Base-by-base conservation (phyloP, 257 asterid species). In the Ilex aquifolium region DNA sequence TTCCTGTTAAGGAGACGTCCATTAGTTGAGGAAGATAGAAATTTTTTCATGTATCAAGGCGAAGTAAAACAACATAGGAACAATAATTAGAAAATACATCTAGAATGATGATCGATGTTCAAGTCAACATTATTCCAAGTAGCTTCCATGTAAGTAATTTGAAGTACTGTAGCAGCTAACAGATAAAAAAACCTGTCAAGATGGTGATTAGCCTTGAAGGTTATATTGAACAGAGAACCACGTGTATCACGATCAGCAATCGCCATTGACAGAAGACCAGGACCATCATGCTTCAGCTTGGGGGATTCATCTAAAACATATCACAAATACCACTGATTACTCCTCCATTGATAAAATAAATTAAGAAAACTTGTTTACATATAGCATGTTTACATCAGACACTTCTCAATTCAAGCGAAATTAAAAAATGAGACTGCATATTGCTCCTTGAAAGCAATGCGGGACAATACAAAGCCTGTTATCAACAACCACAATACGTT, bases 261-360 rank as follows among this genome's bases (percentile, higher is more conserved):
- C 9, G 91, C 86, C 97, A 93, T 93, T 29, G 99, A 84, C 59
- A 93, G 79, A 70, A 93, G 84, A 70, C 97, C 99, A 59, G 91
- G 87, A 40, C 76, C 66, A 57, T 93, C 97, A 77, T 93, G 99
- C 67, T 80, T 90, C 75, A 87, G 80, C 71, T 85, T 93, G 0
- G 96, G 80, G 59, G 80, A 72, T 75, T 93, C 99, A 54, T 83
- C 99, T 93, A 90, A 59, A 79, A 81, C 32, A 66, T 21, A 64
- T 44, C 13, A 64, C 57, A 61, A 61, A 27, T 36, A 54, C 67
- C 61, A 71, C 55, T 32, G 61, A 73, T 68, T 69, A 71, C 31
- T 53, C 69, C 32, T 17, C 31, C 42, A 1, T 36, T 4, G 42
- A 36, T 36, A 8, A 36, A 4, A 36, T 36, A 36, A 8, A 36